phyloP scores from a whole-genome alignment of 148 eudicot genomes.

The Drosera capensis region DNA sequence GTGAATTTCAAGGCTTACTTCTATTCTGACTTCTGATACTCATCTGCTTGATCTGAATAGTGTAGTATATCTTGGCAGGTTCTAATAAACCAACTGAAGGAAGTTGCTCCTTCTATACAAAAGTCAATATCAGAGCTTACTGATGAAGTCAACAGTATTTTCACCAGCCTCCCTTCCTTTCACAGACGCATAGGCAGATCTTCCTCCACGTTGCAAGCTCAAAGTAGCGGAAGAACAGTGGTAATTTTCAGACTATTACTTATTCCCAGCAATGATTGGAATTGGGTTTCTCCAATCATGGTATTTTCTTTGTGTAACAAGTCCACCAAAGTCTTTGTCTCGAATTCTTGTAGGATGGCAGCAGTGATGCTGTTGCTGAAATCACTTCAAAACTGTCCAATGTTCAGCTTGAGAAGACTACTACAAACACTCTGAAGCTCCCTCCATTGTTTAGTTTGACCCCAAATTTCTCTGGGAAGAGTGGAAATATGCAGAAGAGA shows the following conservation, averaged over 20 bases:
- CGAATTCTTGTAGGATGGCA: constrained; percentile 43
- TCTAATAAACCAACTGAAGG: constrained; percentile 77
- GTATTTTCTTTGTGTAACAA: neutral
- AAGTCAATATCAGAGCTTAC: constrained; percentile 68
- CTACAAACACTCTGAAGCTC: constrained; percentile 67
- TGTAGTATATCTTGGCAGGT: constrained; percentile 27
- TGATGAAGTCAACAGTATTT: constrained; percentile 58
- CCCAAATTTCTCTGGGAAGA: constrained; percentile 67
- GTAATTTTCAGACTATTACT: constrained; percentile 16
- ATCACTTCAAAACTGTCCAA: constrained; percentile 47
- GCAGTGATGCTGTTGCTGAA: constrained; percentile 48
- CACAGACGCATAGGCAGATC: constrained; percentile 29
- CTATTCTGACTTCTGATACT: neutral
- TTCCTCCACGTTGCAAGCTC: constrained; percentile 53
- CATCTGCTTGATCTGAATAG: neutral
- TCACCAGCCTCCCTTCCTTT: constrained; percentile 44
- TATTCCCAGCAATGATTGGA: neutral
- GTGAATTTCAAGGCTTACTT: neutral
- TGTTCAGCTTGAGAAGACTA: constrained; percentile 65
- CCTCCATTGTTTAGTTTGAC: constrained; percentile 84
- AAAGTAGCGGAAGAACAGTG: constrained; percentile 53
- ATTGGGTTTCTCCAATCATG: neutral
- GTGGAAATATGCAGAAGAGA: constrained; percentile 51
- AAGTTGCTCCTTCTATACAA: constrained; percentile 77
- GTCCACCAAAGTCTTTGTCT: neutral